These are phyloP conservation scores for Suhomyces wounanorum DNA, from an alignment of 1,139 yeast species.

Conservation along the genomic window DNA sequence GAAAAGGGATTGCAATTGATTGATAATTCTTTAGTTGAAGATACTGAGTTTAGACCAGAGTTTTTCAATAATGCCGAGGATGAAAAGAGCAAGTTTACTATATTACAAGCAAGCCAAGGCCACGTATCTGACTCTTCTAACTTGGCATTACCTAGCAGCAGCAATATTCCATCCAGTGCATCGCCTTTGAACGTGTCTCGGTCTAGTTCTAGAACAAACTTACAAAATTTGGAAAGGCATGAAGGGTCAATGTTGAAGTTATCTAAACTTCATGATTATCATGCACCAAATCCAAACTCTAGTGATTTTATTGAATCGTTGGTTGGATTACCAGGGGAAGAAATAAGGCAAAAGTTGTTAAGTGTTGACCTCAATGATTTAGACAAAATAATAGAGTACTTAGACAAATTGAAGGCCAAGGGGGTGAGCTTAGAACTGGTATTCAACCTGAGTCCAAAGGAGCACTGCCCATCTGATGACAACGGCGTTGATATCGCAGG, in stretches of 20 bases:
- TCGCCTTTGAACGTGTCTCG: slow-evolving; percentile 36
- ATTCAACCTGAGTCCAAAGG: slow-evolving; percentile 34
- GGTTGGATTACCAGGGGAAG: slow-evolving; percentile 49
- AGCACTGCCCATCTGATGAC: slow-evolving; percentile 9
- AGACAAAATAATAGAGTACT: slow-evolving; percentile 50
- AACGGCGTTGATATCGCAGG: slow-evolving; percentile 21
- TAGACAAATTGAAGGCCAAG: slow-evolving; percentile 49
- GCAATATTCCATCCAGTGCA: slow-evolving; percentile 19
- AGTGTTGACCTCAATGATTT: slow-evolving; percentile 52
- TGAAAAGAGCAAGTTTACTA: slow-evolving; percentile 19
- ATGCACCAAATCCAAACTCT: slow-evolving; percentile 19
- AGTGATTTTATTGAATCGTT: slow-evolving; percentile 19
- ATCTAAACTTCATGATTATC: slow-evolving; percentile 32
- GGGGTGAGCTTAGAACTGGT: slow-evolving; percentile 56
- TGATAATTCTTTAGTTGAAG: slow-evolving; percentile 35
- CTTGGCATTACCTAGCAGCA: slow-evolving; percentile 8
- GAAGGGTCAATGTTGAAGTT: slow-evolving; percentile 46
- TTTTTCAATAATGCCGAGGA: slow-evolving; percentile 19
- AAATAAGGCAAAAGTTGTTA: slow-evolving; percentile 51
- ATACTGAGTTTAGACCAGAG: slow-evolving; percentile 5
- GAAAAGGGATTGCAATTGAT: slow-evolving; percentile 64
- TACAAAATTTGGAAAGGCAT: slow-evolving; percentile 38
- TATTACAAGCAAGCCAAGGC: not conserved
- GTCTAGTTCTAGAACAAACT: slow-evolving; percentile 38
- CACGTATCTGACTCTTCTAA: not conserved